Evolutionary conservation across 495 filamentous ascomycete genomes (phyloP).

Genomic region (Monascus purpureus): DNA sequence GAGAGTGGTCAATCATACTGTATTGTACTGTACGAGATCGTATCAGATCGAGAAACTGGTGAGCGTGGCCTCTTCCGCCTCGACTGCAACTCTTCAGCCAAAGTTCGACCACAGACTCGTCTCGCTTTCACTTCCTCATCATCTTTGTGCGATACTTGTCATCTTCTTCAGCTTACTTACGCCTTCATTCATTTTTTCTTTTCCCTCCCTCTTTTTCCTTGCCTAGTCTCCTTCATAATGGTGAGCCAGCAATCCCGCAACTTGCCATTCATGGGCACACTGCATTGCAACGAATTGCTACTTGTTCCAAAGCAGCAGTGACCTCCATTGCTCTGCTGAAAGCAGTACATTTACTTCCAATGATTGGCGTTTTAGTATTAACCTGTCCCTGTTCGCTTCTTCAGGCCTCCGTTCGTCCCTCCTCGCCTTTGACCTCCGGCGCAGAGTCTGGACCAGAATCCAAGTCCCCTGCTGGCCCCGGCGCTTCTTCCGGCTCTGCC

Average conservation of each 20-base stretch:
- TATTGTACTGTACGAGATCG: no score
- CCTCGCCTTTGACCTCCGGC: constrained; percentile 35
- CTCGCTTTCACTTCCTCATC: constrained; percentile 1
- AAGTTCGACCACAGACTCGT: background rate
- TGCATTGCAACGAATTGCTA: background rate
- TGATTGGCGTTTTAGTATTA: no score
- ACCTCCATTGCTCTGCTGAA: no score
- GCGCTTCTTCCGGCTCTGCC: constrained; percentile 41
- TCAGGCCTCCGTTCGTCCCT: constrained; percentile 33
- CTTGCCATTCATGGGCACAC: no score
- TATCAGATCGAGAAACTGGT: no score
- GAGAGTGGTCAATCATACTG: no score
- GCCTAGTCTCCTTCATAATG: constrained; percentile 23
- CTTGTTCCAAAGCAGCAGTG: background rate
- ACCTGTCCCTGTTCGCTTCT: no score
- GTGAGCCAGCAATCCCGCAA: constrained; percentile 14
- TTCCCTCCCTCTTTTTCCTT: constrained; percentile 4
- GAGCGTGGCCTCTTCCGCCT: constrained; percentile 6
- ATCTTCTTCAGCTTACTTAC: background rate
- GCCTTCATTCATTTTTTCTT: constrained; percentile 5
- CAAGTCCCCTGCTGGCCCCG: constrained; percentile 58
- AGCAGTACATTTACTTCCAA: no score
- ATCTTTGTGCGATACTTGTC: constrained; percentile 8
- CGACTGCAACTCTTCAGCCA: constrained; percentile 3
- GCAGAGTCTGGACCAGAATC: constrained; percentile 35